Evolutionary conservation across 371 early-diverging fungal species (phyloP), one percentile per base, ranked within the genome.

Genomic region (Umbelopsis sp.): DNA sequence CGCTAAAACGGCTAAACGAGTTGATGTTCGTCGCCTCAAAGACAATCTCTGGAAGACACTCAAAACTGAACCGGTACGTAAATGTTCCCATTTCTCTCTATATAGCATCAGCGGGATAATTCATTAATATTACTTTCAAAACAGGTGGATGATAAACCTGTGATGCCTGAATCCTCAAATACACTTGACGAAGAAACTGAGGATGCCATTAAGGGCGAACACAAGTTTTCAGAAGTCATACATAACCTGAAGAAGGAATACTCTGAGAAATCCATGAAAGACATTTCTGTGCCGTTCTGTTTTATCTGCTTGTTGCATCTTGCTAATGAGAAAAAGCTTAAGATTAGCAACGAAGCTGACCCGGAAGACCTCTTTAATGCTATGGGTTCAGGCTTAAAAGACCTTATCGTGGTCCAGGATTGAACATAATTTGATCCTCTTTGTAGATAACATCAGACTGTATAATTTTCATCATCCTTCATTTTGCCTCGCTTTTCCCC

Each of bases 281-380:
- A 97, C 64, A 94, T 98, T 45, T 96, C 98, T 2, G 92, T 96
- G 8, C 91, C 97, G 5, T 98, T 93, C 75, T 97, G 97, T 77
- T 98, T 98, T 75, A 97, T 98, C 63, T 96, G 97, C 73, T 78
- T 98, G 64, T 79, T 98, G 67, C 99, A 98, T 85, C 76, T 98
- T 63, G 97, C 97, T 24, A 98, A 98, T 76, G 98, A 98, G 79
- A 90, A 93, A 73, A 88, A 90, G 68, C 80, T 98, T 2, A 76
- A 57, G n/a, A 29, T 57, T 7, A 57, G 37, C n/a, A 57, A 57
- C 18, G 57, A 57, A 29, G 35, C 35, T 35, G 57, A 57, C 32
- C 18, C 57, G 29, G 57, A 57, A 57, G 35, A 29, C 6, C 16
- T 18, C 57, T 57, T 57, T 29, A 38, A 57, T 57, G 57, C 57